Base-by-base conservation (phyloP, 306 rosid genomes). In the Vigna nakashimae region DNA sequence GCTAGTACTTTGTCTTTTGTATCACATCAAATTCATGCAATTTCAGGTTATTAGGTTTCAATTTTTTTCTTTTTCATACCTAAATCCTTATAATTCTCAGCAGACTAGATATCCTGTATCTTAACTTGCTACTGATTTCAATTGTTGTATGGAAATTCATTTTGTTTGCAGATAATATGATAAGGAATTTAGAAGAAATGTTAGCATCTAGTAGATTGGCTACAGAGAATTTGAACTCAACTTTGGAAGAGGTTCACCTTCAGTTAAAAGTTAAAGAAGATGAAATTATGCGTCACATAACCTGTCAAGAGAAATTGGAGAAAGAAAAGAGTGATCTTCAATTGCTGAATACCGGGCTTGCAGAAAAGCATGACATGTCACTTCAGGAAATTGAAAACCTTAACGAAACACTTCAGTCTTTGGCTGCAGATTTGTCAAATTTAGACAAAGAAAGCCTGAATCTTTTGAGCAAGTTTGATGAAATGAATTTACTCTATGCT, bases 241-340 rank as follows among this genome's bases (percentile, higher is more conserved):
- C 81, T 79, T 69, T 91, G 88, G 88, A 65, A 63, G 91, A 85
- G 87, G 82, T 82, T 77, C 88, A 78, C 20, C 82, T 81, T 78
- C 91, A 89, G 78, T 74, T 88, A 69, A 79, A 89, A 74, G 81
- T 65, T 49, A 94, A 90, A 86, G 91, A 89, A 71, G 91, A 90
- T 63, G 90, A 90, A 81, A 86, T 90, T 75, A 72, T 22, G 69
- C 66, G 69, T 69, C 87, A 86, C 72, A 52, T 82, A 75, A 77
- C 79, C 74, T 56, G 62, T 74, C 82, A 82, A 68, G 85, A 90
- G 65, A 86, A 75, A 69, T 69, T 86, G 82, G 87, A 86, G 82
- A 86, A 73, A 69, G 91, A 90, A 85, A 91, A 87, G 77, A 85
- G 64, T 77, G 86, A 85, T 82, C 80, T 88, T 63, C 90, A 88